phyloP scores from a whole-genome alignment of 352 stramenopile species.

The Pythium sukuiense region DNA sequence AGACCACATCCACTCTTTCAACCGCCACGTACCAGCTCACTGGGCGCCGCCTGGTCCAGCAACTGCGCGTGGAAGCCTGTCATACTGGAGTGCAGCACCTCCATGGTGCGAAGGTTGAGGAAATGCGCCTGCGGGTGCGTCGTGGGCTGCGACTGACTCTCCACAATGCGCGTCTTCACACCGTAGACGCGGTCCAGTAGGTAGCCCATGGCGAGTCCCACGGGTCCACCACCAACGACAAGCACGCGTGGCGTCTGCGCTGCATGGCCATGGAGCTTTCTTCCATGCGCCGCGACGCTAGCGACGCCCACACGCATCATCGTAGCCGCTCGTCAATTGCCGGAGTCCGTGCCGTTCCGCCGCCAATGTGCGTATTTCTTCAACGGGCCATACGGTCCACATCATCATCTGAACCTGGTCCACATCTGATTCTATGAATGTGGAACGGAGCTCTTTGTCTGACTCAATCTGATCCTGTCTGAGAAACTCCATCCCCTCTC shows the following conservation, averaged over 20 bases:
- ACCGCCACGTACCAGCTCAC: slow-evolving; percentile 43
- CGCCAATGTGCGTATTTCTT: slow-evolving; percentile 27
- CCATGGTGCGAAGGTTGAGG: slow-evolving; percentile 94
- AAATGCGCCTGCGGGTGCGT: slow-evolving; percentile 94
- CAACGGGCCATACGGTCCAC: slow-evolving; percentile 8
- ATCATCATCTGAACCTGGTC: background rate
- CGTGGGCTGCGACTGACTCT: slow-evolving; percentile 70
- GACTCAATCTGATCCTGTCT: slow-evolving; percentile 8
- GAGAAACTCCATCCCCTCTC: background rate
- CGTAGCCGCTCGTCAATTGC: slow-evolving; percentile 5
- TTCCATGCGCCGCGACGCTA: background rate
- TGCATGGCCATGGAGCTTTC: slow-evolving; percentile 11
- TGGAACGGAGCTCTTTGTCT: slow-evolving; percentile 9
- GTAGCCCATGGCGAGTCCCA: slow-evolving; percentile 65
- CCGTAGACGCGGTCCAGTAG: slow-evolving; percentile 74
- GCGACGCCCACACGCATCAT: background rate
- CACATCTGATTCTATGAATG: slow-evolving; percentile 19
- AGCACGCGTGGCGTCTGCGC: slow-evolving; percentile 42
- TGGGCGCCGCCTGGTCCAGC: slow-evolving; percentile 58
- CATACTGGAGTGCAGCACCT: slow-evolving; percentile 86
- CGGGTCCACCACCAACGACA: slow-evolving; percentile 71
- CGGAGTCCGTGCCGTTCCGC: slow-evolving; percentile 19
- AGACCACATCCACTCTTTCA: background rate
- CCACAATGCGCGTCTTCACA: slow-evolving; percentile 70
- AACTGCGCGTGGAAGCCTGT: slow-evolving; percentile 72